Conservation (phyloP, 2,329 filamentous ascomycete species). For the Tolypocladium pustulatum region DNA sequence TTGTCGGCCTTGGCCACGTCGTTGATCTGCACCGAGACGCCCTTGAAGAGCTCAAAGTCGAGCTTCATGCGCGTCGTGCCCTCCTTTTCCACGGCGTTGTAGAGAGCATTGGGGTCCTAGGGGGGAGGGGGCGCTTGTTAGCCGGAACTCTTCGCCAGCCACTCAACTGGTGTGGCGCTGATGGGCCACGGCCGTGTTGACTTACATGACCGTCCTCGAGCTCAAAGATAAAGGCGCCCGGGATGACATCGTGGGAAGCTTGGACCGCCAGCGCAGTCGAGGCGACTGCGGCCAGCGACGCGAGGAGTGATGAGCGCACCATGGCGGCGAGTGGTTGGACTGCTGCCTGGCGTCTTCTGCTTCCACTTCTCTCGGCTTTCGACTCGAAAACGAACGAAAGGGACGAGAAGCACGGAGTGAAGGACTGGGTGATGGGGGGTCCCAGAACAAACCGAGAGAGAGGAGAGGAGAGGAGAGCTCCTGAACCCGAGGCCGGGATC, state of each 20-base stretch:
- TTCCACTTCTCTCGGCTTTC: neutral
- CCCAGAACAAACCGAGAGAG: neutral
- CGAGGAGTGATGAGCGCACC: conserved; percentile 8
- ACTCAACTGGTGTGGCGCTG: neutral
- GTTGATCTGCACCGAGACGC: conserved; percentile 41
- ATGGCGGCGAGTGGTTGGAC: conserved; percentile 1
- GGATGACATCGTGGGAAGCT: conserved; percentile 2
- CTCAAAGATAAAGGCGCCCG: conserved; percentile 13
- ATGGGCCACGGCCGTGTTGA: neutral
- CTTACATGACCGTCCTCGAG: conserved; percentile 7
- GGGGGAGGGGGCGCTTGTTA: conserved; percentile 8
- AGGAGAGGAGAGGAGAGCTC: neutral
- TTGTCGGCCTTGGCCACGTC: conserved; percentile 33
- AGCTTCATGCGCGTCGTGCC: conserved; percentile 36
- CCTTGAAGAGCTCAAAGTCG: conserved; percentile 41
- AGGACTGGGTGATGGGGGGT: neutral
- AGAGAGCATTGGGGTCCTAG: conserved; percentile 8
- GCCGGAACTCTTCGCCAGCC: too few species aligned
- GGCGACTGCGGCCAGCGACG: conserved; percentile 7
- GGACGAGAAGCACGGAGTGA: neutral
- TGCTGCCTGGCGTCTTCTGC: neutral
- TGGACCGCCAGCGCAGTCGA: conserved; percentile 4
- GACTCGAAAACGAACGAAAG: neutral
- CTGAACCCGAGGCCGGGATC: neutral
- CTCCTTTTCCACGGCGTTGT: conserved; percentile 15